Conservation (phyloP, 148 eudicot genomes). For the Nepenthes gracilis region DNA sequence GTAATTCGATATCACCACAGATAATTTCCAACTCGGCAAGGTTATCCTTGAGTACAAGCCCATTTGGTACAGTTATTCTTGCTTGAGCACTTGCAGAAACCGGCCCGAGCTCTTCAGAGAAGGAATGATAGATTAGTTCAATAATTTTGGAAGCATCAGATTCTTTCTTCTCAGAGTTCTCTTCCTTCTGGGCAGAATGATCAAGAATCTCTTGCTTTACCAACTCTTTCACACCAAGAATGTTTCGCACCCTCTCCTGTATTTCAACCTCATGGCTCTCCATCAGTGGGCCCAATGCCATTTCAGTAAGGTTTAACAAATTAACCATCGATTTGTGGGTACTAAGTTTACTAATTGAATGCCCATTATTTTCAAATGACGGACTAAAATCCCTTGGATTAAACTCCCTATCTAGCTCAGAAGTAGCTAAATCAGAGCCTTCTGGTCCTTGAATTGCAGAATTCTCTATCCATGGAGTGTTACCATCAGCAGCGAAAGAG, state of each 20-base stretch:
- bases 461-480: neutral
- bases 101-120: slow-evolving; percentile 78
- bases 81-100: slow-evolving; percentile 67
- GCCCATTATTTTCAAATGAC: slow-evolving; percentile 9
- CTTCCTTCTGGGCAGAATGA: slow-evolving; percentile 18
- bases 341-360: neutral
- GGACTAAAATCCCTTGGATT: slow-evolving; percentile 11
- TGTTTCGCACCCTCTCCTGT: slow-evolving; percentile 63
- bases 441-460: slow-evolving; percentile 2
- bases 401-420: slow-evolving; percentile 3
- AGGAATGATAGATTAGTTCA: slow-evolving; percentile 36
- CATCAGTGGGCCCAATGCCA: slow-evolving; percentile 34
- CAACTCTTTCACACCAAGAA: slow-evolving; percentile 61
- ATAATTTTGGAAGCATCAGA: slow-evolving; percentile 27
- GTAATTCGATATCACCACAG: slow-evolving; percentile 39
- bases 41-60: slow-evolving; percentile 44
- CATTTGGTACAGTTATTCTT: slow-evolving; percentile 61
- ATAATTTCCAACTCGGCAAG: slow-evolving; percentile 59
- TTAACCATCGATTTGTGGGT: slow-evolving; percentile 27
- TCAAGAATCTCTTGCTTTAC: slow-evolving; percentile 29
- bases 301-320: slow-evolving; percentile 38
- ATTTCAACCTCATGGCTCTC: slow-evolving; percentile 75
- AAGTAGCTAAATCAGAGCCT: slow-evolving; percentile 1
- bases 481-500: slow-evolving; percentile 14
- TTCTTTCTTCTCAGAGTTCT: slow-evolving; percentile 15